Percentiles rank a stretch among this genome's conserved stretches.
Conservation (phyloP, 805 yeast species). For the Yarrowia porcina region DNA sequence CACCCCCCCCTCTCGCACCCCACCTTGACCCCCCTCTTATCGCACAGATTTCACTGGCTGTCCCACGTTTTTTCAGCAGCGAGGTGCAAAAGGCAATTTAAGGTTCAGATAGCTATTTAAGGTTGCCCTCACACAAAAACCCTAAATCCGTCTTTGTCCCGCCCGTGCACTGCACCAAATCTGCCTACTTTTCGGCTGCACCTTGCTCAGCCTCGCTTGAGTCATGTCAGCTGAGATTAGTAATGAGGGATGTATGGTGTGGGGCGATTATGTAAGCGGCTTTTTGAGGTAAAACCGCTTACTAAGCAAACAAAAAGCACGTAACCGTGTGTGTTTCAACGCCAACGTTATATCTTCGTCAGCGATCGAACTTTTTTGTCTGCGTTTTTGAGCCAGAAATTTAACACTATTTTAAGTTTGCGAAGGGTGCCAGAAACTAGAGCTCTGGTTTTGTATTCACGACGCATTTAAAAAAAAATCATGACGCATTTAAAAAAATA, state of each 20-base stretch:
- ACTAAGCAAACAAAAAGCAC: not conserved
- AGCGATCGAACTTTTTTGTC: too few relatives aligned
- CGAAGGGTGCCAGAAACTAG: not conserved
- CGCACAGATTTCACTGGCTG: not conserved
- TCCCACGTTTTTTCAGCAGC: not conserved
- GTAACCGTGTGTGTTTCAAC: too few relatives aligned
- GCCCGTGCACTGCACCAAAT: not conserved
- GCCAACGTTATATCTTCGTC: too few relatives aligned
- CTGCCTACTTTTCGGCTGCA: not conserved
- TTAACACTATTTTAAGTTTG: not conserved
- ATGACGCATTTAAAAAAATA: too few relatives aligned
- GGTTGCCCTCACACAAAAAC: not conserved
- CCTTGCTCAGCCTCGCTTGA: slow-evolving; percentile 7
- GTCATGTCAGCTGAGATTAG: not conserved
- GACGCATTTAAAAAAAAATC: too few relatives aligned
- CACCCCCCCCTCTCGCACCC: not conserved
- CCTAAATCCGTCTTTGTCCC: not conserved
- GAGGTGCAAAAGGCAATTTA: not conserved
- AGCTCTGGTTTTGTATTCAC: too few relatives aligned
- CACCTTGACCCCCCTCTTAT: not conserved
- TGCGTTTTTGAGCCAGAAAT: not conserved
- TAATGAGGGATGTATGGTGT: too few relatives aligned
- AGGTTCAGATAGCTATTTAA: not conserved
- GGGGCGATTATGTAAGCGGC: too few relatives aligned
- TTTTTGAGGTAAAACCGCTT: too few relatives aligned